Percentiles rank a stretch among this genome's conserved stretches.
Evolutionary conservation across 345 rosid species (phyloP).

Genomic region (Eutrema heterophyllum): DNA sequence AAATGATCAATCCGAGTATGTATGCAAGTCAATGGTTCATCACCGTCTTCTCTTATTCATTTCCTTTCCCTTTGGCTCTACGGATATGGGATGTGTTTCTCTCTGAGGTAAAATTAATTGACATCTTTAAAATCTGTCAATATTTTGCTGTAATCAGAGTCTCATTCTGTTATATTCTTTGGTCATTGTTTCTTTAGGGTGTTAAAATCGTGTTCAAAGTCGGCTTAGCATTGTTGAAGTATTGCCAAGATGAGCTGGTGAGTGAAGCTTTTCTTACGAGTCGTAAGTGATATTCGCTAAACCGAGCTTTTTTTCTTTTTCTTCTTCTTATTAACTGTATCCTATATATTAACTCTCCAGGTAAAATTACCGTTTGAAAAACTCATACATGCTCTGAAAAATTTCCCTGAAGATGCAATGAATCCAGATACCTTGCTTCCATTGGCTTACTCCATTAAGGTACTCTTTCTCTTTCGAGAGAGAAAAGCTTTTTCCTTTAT

Average conservation of each 20-base stretch:
- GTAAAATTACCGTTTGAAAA: slow-evolving; percentile 80
- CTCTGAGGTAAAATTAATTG: slow-evolving; percentile 55
- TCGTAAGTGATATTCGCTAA: background rate
- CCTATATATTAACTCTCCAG: background rate
- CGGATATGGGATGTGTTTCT: slow-evolving; percentile 99
- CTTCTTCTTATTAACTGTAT: no score
- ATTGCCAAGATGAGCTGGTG: slow-evolving; percentile 91
- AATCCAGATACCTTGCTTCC: slow-evolving; percentile 84
- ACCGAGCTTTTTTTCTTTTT: background rate
- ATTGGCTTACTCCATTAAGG: slow-evolving; percentile 88
- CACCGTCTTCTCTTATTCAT: slow-evolving; percentile 89
- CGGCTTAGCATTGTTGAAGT: slow-evolving; percentile 80
- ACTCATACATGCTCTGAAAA: slow-evolving; percentile 78
- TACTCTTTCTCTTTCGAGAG: slow-evolving; percentile 14
- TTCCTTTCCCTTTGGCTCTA: slow-evolving; percentile 92
- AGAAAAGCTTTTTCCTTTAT: background rate
- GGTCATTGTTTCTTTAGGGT: slow-evolving; percentile 47
- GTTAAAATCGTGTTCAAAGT: slow-evolving; percentile 90
- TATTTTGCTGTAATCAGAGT: background rate
- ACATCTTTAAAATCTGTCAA: background rate
- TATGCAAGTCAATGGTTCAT: slow-evolving; percentile 99
- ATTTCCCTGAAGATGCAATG: slow-evolving; percentile 90
- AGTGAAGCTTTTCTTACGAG: background rate
- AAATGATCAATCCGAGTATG: slow-evolving; percentile 98
- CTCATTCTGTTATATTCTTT: background rate